Percentiles rank a stretch among this genome's conserved stretches.
Evolutionary conservation across 2,329 filamentous ascomycete genomes (phyloP).

Genomic region (Chaetomiaceae sp.): DNA sequence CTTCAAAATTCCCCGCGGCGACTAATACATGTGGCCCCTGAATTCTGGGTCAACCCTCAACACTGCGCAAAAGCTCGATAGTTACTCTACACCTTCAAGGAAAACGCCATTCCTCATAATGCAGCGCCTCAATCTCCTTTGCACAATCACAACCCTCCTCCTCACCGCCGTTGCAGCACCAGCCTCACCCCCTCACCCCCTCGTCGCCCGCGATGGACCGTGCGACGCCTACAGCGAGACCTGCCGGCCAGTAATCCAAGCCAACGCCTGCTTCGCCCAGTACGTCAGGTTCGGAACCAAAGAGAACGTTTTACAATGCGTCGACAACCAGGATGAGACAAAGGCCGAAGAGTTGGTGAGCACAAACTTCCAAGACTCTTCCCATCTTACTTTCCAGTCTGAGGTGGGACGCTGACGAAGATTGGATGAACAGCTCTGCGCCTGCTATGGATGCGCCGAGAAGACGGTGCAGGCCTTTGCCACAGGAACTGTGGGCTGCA

Average conservation of each 20-base stretch:
- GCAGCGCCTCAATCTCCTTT: neutral
- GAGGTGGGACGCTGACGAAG: neutral
- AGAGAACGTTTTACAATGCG: conserved; percentile 4
- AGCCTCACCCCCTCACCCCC: neutral
- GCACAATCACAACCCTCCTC: neutral
- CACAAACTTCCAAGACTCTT: too few relatives aligned
- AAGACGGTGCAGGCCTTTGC: conserved; percentile 12
- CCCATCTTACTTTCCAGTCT: neutral
- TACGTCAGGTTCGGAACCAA: conserved; percentile 1
- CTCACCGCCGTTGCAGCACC: neutral
- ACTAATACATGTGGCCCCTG: too few relatives aligned
- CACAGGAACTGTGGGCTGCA: neutral
- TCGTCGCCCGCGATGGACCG: neutral
- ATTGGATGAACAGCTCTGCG: neutral
- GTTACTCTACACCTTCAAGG: neutral
- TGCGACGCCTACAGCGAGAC: conserved; percentile 16
- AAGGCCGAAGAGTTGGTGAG: conserved; percentile 10
- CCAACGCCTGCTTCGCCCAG: conserved; percentile 15
- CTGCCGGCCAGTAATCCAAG: conserved; percentile 9
- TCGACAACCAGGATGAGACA: conserved; percentile 4
- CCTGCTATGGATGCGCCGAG: conserved; percentile 14
- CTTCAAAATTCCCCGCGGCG: too few relatives aligned
- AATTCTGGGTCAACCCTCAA: too few relatives aligned
- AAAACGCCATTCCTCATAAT: neutral
- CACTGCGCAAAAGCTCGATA: neutral